Conservation (phyloP, 768 basidiomycete species). For the Russula olivacea region DNA sequence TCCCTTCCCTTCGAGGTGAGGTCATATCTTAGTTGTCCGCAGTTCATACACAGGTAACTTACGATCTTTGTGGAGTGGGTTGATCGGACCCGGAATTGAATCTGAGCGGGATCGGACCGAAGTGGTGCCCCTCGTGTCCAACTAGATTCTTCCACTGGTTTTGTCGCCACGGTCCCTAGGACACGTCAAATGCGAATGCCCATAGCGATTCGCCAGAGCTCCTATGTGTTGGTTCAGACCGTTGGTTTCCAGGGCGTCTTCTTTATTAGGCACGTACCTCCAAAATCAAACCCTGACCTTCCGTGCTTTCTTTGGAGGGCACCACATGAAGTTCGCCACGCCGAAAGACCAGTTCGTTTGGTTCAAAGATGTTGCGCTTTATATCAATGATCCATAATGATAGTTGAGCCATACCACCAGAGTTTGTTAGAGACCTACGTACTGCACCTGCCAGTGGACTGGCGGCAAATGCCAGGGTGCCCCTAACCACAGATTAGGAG, state of each 20-base stretch:
- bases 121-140: not conserved
- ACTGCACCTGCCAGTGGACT: too few relatives aligned
- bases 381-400: conserved; percentile 21
- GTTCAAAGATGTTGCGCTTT: conserved; percentile 65
- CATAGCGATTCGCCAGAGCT: not conserved
- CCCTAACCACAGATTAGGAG: conserved; percentile 6
- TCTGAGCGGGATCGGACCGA: not conserved
- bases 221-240: conserved; percentile 2
- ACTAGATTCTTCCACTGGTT: not conserved
- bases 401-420: not conserved
- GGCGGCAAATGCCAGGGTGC: too few relatives aligned
- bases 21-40: conserved; percentile 58
- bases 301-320: conserved; percentile 77
- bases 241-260: conserved; percentile 51
- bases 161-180: not conserved
- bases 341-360: conserved; percentile 70
- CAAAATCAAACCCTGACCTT: not conserved
- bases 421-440: too few relatives aligned
- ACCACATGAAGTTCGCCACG: conserved; percentile 57
- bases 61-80: not conserved
- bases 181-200: not conserved
- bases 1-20: not conserved
- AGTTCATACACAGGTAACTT: conserved; percentile 65
- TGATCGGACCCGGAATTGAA: not conserved
- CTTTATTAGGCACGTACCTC: conserved; percentile 56